A percentile compares a stretch with the other conserved stretches of the same genome.
These are phyloP conservation scores for Ogataea zsoltii DNA, from an alignment of 805 yeast genomes.

Conservation along the genomic window DNA sequence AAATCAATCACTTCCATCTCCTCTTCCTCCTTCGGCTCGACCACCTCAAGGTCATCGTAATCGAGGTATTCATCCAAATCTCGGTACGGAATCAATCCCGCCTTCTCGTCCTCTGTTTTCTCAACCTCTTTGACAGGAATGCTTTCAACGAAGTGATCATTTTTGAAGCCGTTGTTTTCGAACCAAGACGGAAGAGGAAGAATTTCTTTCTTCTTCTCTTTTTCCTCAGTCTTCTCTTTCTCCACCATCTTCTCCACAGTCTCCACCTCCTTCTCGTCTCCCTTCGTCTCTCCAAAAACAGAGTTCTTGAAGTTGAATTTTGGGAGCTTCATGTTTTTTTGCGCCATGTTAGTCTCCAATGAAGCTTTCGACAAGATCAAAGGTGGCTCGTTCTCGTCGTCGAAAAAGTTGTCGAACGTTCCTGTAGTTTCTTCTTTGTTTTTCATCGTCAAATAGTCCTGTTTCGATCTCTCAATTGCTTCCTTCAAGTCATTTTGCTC, in stretches of 20 bases:
- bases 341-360: constrained; percentile 14
- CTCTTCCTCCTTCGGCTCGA: no score
- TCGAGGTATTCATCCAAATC: constrained; percentile 42
- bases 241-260: background rate
- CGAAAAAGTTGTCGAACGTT: constrained; percentile 2
- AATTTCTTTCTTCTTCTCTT: constrained; percentile 1
- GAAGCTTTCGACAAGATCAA: constrained; percentile 24
- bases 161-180: constrained; percentile 2
- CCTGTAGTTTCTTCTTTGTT: constrained; percentile 27
- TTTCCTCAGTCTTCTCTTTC: background rate
- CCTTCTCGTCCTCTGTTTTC: constrained; percentile 42
- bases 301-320: constrained; percentile 18
- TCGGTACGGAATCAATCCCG: constrained; percentile 52
- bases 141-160: constrained; percentile 4
- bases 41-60: constrained; percentile 5
- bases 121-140: background rate
- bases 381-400: constrained; percentile 20
- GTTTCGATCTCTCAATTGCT: constrained; percentile 50
- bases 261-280: no score
- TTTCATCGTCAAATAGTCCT: constrained; percentile 38
- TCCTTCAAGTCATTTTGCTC: constrained; percentile 36
- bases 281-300: background rate
- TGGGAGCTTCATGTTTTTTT: constrained; percentile 14
- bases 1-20: background rate
- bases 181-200: constrained; percentile 28